Conservation (phyloP, 2,329 filamentous ascomycete species). For the Aspergillus sp. region DNA sequence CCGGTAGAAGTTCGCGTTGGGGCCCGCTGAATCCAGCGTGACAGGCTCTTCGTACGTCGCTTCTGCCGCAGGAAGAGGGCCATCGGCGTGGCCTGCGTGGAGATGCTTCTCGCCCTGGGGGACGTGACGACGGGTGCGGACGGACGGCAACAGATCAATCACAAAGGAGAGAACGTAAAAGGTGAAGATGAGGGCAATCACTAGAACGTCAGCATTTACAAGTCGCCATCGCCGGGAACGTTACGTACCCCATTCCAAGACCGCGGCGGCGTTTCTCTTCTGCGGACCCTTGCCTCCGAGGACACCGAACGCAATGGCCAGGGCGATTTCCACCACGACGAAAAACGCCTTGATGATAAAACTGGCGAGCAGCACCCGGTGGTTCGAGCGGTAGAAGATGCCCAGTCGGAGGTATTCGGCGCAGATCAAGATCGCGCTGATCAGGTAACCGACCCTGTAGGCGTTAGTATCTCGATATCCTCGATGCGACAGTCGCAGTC, state of each 20-base stretch:
- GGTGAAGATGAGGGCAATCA: slow-evolving; percentile 79
- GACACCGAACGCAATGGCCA: slow-evolving; percentile 66
- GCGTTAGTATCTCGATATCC: neutral
- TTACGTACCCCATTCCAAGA: slow-evolving; percentile 66
- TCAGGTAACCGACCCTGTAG: slow-evolving; percentile 68
- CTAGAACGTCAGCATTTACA: slow-evolving; percentile 13
- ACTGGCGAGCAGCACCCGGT: slow-evolving; percentile 69
- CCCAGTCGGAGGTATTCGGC: slow-evolving; percentile 86
- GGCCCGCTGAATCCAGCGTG: slow-evolving; percentile 36
- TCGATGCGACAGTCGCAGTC: neutral
- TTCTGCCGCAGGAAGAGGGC: slow-evolving; percentile 11
- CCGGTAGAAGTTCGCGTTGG: slow-evolving; percentile 29
- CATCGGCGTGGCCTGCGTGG: slow-evolving; percentile 19
- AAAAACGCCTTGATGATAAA: slow-evolving; percentile 89
- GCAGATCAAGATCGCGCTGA: slow-evolving; percentile 85
- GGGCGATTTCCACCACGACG: slow-evolving; percentile 71
- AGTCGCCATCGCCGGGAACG: neutral
- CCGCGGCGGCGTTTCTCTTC: slow-evolving; percentile 64
- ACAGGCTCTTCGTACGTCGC: slow-evolving; percentile 35
- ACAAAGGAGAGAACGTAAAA: slow-evolving; percentile 85
- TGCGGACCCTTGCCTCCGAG: slow-evolving; percentile 30
- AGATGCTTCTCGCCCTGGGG: slow-evolving; percentile 41
- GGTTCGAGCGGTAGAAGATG: slow-evolving; percentile 67
- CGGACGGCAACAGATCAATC: slow-evolving; percentile 80
- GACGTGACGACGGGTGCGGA: slow-evolving; percentile 55